A percentile compares a stretch with the other conserved stretches of the same genome.
phyloP scores from a whole-genome alignment of 2,329 filamentous ascomycete genomes.

The Colletotrichum endophyticum region DNA sequence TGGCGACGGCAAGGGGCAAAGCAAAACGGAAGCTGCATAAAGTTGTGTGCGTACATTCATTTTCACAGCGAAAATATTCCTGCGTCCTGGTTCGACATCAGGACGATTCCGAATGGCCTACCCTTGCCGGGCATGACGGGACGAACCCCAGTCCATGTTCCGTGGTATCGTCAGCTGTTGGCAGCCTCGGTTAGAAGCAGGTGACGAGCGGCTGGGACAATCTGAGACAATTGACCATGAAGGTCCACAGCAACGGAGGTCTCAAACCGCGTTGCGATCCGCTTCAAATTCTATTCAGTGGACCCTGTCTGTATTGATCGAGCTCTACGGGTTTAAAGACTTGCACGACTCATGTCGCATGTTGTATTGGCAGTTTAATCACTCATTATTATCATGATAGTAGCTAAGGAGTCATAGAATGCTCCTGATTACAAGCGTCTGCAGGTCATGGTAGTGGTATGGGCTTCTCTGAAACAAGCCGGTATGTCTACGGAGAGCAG shows the following conservation, averaged over 20 bases:
- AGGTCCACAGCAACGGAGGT: neutral
- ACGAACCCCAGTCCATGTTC: neutral
- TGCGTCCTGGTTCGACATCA: neutral
- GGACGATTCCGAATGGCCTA: neutral
- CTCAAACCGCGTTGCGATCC: neutral
- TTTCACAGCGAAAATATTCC: neutral
- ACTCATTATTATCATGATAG: neutral
- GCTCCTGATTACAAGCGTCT: neutral
- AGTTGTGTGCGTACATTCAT: neutral
- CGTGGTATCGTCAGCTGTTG: neutral
- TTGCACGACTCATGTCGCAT: neutral
- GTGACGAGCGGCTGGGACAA: neutral
- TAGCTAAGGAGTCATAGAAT: neutral
- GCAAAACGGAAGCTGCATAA: neutral
- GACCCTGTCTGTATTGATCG: neutral
- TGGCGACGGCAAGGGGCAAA: neutral
- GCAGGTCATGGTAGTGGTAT: neutral
- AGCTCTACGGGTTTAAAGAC: neutral
- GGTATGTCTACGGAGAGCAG: neutral
- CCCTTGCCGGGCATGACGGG: neutral
- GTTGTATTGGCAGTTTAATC: neutral
- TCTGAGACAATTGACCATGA: neutral
- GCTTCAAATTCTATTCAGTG: neutral
- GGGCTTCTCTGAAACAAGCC: neutral
- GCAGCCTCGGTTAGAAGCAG: neutral